Evolutionary conservation across 805 yeast species (phyloP).

Genomic region (Komagataella ulmi): DNA sequence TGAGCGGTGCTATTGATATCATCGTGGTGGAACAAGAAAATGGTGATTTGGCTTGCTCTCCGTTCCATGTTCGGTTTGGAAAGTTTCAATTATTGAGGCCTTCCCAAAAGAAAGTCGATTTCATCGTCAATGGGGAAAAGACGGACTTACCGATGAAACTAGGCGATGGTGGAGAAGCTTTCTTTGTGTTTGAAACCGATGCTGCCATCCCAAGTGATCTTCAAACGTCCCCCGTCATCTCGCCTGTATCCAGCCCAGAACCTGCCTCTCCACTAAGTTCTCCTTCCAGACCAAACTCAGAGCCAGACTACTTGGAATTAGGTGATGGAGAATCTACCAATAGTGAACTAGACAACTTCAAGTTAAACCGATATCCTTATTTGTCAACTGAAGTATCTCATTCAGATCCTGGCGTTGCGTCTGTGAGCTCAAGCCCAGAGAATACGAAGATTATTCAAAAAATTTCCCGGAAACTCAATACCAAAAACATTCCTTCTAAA

Average conservation of each 20-base stretch:
- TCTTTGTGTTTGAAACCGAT: slow-evolving; percentile 85
- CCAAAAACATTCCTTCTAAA: slow-evolving; percentile 75
- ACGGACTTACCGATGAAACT: slow-evolving; percentile 89
- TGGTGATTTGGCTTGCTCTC: slow-evolving; percentile 67
- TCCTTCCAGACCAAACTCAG: slow-evolving; percentile 13
- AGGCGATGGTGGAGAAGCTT: slow-evolving; percentile 97
- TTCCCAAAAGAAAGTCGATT: slow-evolving; percentile 86
- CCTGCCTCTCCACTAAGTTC: slow-evolving; percentile 14
- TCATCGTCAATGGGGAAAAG: slow-evolving; percentile 69
- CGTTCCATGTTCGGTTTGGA: slow-evolving; percentile 94
- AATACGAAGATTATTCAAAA: slow-evolving; percentile 24
- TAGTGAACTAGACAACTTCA: not conserved
- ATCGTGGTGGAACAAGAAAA: slow-evolving; percentile 86
- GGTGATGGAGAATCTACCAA: slow-evolving; percentile 14
- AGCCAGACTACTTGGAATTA: slow-evolving; percentile 39
- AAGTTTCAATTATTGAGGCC: slow-evolving; percentile 88
- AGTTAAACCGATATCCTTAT: not conserved
- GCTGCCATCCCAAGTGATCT: slow-evolving; percentile 62
- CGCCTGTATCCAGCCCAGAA: slow-evolving; percentile 53
- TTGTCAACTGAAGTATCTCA: slow-evolving; percentile 5
- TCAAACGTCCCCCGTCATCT: slow-evolving; percentile 76
- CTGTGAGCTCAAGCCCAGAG: slow-evolving; percentile 1
- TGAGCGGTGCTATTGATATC: slow-evolving; percentile 94
- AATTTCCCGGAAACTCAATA: slow-evolving; percentile 46
- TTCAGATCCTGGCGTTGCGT: slow-evolving; percentile 5